These are phyloP conservation scores for Larix kaempferi DNA, from an alignment of 75 land plant species.

Conservation along the genomic window DNA sequence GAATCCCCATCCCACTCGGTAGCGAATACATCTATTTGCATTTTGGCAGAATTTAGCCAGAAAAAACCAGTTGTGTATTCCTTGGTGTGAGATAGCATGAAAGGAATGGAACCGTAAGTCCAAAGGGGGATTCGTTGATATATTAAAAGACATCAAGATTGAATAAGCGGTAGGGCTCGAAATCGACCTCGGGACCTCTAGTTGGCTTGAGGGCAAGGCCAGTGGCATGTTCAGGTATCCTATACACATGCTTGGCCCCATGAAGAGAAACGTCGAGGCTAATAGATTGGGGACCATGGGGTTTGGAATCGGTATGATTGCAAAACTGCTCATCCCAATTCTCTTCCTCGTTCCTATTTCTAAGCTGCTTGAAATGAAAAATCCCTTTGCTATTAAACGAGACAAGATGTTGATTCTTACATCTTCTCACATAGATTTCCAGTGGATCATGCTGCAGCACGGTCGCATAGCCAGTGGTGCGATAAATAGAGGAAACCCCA, in stretches of 20 bases:
- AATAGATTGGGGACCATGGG: conserved; percentile 91
- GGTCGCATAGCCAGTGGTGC: conserved; percentile 60
- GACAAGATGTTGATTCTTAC: conserved; percentile 36
- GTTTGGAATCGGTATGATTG: conserved; percentile 75
- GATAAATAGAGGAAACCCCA: conserved; percentile 36
- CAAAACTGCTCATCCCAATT: conserved; percentile 86
- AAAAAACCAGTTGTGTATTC: conserved; percentile 71
- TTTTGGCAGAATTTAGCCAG: conserved; percentile 96
- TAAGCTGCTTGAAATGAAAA: conserved; percentile 88
- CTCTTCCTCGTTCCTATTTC: conserved; percentile 73
- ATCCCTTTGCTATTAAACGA: conserved; percentile 85
- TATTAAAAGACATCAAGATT: conserved; percentile 97
- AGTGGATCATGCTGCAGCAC: conserved; percentile 77
- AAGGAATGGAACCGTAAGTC: conserved; percentile 92
- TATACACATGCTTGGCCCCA: conserved; percentile 86
- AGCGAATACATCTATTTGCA: conserved; percentile 94
- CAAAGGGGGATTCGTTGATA: conserved; percentile 88
- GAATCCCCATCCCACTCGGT: conserved; percentile 62
- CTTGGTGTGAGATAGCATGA: conserved; percentile 83
- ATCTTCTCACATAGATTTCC: conserved; percentile 53
- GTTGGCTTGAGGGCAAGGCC: conserved; percentile 78
- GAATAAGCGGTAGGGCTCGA: conserved; percentile 94
- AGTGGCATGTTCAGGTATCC: conserved; percentile 93
- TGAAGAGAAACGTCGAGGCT: conserved; percentile 92
- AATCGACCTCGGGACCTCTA: conserved; percentile 75